phyloP scores from a whole-genome alignment of 208 protist species.

The Angomonas desouzai region DNA sequence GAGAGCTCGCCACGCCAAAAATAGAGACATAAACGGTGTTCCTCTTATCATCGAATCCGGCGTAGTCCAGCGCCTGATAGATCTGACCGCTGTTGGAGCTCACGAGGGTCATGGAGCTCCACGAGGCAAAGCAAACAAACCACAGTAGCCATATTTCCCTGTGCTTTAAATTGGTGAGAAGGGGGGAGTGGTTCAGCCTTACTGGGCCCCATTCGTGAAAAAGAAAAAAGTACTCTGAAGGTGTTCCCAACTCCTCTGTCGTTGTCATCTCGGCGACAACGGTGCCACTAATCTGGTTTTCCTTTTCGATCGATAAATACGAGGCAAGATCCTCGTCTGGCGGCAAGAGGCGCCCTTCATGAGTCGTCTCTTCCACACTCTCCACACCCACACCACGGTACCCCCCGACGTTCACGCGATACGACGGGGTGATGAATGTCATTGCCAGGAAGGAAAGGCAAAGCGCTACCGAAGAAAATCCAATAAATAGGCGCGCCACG shows the following conservation, averaged over 20 bases:
- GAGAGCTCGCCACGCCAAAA: slow-evolving; percentile 66
- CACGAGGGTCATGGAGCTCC: slow-evolving; percentile 73
- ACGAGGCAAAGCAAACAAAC: slow-evolving; percentile 71
- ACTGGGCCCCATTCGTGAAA: slow-evolving; percentile 3
- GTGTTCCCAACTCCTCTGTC: neutral
- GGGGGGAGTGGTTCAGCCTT: slow-evolving; percentile 36
- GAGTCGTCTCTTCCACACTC: neutral
- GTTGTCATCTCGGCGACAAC: neutral
- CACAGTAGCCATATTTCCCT: slow-evolving; percentile 81
- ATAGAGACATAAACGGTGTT: slow-evolving; percentile 81
- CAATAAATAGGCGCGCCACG: slow-evolving; percentile 31
- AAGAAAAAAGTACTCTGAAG: neutral
- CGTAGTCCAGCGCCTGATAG: slow-evolving; percentile 57
- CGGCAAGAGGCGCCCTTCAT: neutral
- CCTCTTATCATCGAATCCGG: slow-evolving; percentile 48
- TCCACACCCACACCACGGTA: slow-evolving; percentile 11
- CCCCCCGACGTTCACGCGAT: slow-evolving; percentile 39
- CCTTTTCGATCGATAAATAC: neutral
- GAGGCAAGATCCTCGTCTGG: too few relatives aligned
- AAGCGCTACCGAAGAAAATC: slow-evolving; percentile 39
- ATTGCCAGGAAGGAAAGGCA: slow-evolving; percentile 52
- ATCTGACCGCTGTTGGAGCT: slow-evolving; percentile 77
- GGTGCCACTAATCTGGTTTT: neutral
- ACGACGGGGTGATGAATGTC: slow-evolving; percentile 65
- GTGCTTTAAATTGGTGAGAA: slow-evolving; percentile 49